Evolutionary conservation across 2,329 filamentous ascomycete genomes (phyloP).

Genomic region (Fusarium humuli): DNA sequence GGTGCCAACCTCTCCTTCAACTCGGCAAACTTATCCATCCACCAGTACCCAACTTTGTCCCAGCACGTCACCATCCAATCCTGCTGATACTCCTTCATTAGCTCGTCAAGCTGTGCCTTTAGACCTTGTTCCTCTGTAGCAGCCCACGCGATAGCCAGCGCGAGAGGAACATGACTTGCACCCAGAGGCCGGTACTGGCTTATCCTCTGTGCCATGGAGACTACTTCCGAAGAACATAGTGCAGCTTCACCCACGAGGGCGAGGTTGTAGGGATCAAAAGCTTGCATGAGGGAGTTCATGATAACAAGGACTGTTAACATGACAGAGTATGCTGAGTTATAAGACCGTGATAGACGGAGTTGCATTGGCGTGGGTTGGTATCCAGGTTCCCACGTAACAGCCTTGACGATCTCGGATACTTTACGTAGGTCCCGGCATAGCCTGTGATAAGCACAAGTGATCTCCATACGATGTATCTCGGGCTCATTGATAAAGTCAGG

Average conservation of each 20-base stretch:
- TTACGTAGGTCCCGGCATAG: conserved; percentile 28
- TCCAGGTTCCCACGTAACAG: conserved; percentile 17
- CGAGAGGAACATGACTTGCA: conserved; percentile 33
- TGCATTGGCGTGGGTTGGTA: conserved; percentile 26
- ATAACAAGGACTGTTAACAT: conserved; percentile 19
- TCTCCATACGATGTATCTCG: conserved; percentile 34
- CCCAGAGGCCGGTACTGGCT: conserved; percentile 28
- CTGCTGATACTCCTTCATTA: conserved; percentile 31
- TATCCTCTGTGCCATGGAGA: conserved; percentile 19
- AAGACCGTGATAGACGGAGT: conserved; percentile 14
- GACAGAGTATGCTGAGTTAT: conserved; percentile 29
- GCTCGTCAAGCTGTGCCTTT: conserved; percentile 17
- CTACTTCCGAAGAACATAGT: conserved; percentile 25
- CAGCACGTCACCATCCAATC: conserved; percentile 33
- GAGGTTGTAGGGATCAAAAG: conserved; percentile 32
- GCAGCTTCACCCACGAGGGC: conserved; percentile 23
- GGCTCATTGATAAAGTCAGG: conserved; percentile 38
- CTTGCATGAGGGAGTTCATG: conserved; percentile 35
- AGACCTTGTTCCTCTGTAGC: conserved; percentile 30
- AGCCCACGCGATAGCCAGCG: conserved; percentile 29
- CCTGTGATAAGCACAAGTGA: conserved; percentile 29
- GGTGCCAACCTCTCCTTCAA: conserved; percentile 21
- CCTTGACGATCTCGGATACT: conserved; percentile 27
- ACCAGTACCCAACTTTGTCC: conserved; percentile 32
- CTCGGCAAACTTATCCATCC: conserved; percentile 31